phyloP scores from a whole-genome alignment of 805 yeast genomes.

The Naumovozyma castellii region DNA sequence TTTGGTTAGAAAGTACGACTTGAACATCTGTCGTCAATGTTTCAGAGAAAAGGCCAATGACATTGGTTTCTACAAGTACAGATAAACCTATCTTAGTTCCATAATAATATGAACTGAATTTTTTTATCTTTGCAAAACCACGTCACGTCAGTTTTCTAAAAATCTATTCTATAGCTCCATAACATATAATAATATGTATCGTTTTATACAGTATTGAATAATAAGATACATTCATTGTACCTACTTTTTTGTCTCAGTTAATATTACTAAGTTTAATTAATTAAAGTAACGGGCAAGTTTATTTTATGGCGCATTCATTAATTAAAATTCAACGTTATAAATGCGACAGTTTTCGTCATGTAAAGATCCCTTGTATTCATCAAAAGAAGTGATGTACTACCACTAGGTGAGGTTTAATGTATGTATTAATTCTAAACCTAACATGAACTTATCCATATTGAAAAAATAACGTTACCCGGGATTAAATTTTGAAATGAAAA shows the following conservation, averaged over 20 bases:
- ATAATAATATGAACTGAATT: background rate
- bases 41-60: constrained; percentile 99
- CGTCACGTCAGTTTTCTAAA: background rate
- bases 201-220: background rate
- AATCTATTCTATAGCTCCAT: background rate
- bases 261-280: too few relatives aligned
- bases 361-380: too few relatives aligned
- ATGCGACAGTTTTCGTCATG: too few relatives aligned
- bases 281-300: too few relatives aligned
- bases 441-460: too few relatives aligned
- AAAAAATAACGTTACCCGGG: background rate
- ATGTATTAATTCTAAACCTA: too few relatives aligned
- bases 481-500: too few relatives aligned
- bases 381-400: too few relatives aligned
- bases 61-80: constrained; percentile 98
- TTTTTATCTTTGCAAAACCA: too few relatives aligned
- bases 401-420: too few relatives aligned
- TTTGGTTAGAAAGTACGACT: constrained; percentile 99
- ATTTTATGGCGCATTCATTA: too few relatives aligned
- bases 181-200: background rate
- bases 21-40: constrained; percentile 99
- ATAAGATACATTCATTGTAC: background rate
- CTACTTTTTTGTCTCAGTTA: background rate
- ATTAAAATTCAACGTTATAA: too few relatives aligned
- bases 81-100: constrained; percentile 51